Percentiles rank a stretch among this genome's conserved stretches.
These are phyloP conservation scores for Plectosphaerella cucumerina DNA, from an alignment of 2,329 filamentous ascomycete genomes.

Conservation along the genomic window DNA sequence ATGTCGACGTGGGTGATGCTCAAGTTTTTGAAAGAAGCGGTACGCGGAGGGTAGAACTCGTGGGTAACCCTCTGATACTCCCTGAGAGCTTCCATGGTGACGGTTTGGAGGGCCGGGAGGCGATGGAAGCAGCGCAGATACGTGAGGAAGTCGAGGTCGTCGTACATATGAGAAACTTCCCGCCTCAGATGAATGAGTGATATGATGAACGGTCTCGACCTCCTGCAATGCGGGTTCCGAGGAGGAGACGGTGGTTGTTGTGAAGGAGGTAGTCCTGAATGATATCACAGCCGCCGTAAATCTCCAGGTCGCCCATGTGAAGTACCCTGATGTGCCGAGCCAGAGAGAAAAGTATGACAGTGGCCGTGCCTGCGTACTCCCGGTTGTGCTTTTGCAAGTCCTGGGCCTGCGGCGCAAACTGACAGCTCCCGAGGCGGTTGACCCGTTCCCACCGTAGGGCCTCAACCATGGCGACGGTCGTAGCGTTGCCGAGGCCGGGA, in stretches of 20 bases:
- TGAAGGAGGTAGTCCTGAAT: slow-evolving; percentile 2
- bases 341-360: background rate
- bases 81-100: slow-evolving; percentile 6
- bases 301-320: background rate
- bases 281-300: background rate
- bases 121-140: slow-evolving; percentile 8
- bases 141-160: slow-evolving; percentile 2
- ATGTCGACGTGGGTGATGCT: slow-evolving; percentile 7
- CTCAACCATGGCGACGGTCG: background rate
- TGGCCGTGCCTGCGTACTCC: background rate
- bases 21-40: slow-evolving; percentile 6
- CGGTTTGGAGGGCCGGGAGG: slow-evolving; percentile 2
- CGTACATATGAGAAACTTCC: slow-evolving; percentile 1
- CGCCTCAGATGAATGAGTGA: no score
- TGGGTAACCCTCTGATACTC: slow-evolving; percentile 2
- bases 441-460: background rate
- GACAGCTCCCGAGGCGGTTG: background rate
- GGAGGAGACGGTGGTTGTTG: slow-evolving; percentile 5
- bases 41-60: slow-evolving; percentile 4
- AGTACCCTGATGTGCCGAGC: slow-evolving; percentile 1
- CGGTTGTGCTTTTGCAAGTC: background rate
- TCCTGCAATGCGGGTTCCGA: slow-evolving; percentile 1
- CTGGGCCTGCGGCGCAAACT: background rate
- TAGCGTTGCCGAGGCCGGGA: background rate
- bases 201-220: background rate